Base-by-base conservation (phyloP, 768 basidiomycete species). In the Kwoniella pini region DNA sequence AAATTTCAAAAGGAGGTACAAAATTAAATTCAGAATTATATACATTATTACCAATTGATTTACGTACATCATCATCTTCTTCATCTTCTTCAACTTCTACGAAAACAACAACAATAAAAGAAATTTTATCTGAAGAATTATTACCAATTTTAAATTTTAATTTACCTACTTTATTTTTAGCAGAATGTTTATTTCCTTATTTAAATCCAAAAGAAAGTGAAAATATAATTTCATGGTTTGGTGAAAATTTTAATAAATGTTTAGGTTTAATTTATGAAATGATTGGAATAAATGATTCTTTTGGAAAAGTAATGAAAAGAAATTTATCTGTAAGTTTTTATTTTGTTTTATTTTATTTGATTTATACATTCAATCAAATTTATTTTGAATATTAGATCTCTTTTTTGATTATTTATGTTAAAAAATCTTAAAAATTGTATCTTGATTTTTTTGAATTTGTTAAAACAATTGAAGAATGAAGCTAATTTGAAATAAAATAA, bases 181-280 rank as follows among this genome's bases (percentile, higher is more conserved):
- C 91, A 62, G 95, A 98, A 82, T 98, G 95, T 68, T 89, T 97
- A 17, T 83, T 96, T 55, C 91, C 86, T 13, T 97, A 99, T 79
- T 89, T 97, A 83, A 70, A 80, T 0, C 86, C 89, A 0, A 71
- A 79, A 2, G 80, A 82, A 2, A 87, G 87, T 0, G 81, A 83
- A 27, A 80, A 80, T 0, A 72, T 96, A 12, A 80, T 96, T 1
- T 76, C 80, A 36, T 94, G 90, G 89, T 92, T 94, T 71, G 81
- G 83, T 1, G 80, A 84, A 56, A 82, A 82, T 57, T 86, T 76
- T 85, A 53, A 24, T 1, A 19, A 51, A 19, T 63, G 71, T 66
- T 46, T 65, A 13, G 75, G 74, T 12, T 78, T 91, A 9, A 83
- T 92, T 17, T 97, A 98, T 71, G 95, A 97, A 75, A 97, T 97